phyloP scores from a whole-genome alignment of 441 rosid genomes.

The Euphorbia celastroides region DNA sequence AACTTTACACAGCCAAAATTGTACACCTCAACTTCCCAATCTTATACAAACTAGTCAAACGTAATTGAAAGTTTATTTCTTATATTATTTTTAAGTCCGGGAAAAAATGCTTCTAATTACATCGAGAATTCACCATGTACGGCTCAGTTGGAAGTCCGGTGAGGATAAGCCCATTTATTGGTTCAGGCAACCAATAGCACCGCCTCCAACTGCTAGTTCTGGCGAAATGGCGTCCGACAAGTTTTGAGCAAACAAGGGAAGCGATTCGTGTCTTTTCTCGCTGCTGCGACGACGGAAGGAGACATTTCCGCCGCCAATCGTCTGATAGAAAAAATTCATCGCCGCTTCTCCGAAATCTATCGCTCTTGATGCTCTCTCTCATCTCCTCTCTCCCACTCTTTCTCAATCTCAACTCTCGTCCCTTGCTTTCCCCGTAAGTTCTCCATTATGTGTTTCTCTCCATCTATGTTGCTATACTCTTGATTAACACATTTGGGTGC shows the following conservation, averaged over 20 bases:
- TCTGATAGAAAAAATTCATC: conserved; percentile 69
- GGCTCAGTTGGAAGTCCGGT: background rate
- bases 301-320: conserved; percentile 46
- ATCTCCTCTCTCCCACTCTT: conserved; percentile 53
- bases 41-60: no score
- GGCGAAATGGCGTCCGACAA: background rate
- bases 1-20: no score
- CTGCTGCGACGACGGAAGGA: conserved; percentile 32
- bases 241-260: conserved; percentile 59
- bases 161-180: background rate
- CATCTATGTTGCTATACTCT: background rate
- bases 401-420: conserved; percentile 43
- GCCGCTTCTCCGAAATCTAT: conserved; percentile 62
- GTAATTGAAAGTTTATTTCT: no score
- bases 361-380: conserved; percentile 69
- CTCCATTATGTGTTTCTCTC: background rate
- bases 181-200: conserved; percentile 13
- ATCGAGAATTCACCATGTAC: background rate
- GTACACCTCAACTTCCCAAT: no score
- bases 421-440: conserved; percentile 57
- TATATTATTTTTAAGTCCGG: no score
- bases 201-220: background rate
- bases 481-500: background rate
- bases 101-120: background rate
- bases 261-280: conserved; percentile 47